Conservation (phyloP, 176 grass and related monocot species). For the Puccinellia tenuiflora region DNA sequence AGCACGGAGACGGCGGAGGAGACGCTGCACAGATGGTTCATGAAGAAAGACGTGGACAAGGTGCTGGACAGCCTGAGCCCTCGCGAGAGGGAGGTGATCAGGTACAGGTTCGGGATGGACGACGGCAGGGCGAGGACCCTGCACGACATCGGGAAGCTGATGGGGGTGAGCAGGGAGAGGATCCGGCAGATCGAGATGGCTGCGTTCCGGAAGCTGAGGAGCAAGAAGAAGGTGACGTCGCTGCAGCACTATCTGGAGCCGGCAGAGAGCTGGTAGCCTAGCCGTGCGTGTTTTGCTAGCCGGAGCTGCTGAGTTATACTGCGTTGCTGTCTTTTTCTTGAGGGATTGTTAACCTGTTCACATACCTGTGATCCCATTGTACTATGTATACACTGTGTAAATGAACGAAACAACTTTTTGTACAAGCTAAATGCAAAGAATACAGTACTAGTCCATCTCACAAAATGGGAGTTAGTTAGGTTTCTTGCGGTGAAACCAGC, state of each 20-base stretch:
- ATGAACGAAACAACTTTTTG: background rate
- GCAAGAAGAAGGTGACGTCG: conserved; percentile 54
- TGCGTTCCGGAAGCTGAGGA: conserved; percentile 83
- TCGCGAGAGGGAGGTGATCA: conserved; percentile 61
- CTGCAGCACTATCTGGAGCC: conserved; percentile 56
- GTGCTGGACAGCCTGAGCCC: conserved; percentile 59
- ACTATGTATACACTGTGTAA: background rate
- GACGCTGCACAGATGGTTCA: conserved; percentile 56
- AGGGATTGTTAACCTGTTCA: conserved; percentile 10
- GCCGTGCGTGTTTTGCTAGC: background rate
- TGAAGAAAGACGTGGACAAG: conserved; percentile 56
- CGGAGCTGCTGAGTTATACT: background rate
- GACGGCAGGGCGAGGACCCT: conserved; percentile 64
- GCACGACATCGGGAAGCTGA: conserved; percentile 62
- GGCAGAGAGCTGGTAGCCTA: conserved; percentile 44
- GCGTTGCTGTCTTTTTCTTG: background rate
- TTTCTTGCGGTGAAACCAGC: too few species aligned
- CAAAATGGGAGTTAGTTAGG: background rate
- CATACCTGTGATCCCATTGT: background rate
- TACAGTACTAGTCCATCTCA: background rate
- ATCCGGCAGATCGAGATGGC: conserved; percentile 74
- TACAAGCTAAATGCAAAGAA: background rate
- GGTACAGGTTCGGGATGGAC: conserved; percentile 70
- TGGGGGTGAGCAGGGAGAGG: conserved; percentile 85
- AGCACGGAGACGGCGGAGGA: conserved; percentile 62